Evolutionary conservation across 192 early-diverging fungal species (phyloP).

Genomic region (Funneliformis geosporum): DNA sequence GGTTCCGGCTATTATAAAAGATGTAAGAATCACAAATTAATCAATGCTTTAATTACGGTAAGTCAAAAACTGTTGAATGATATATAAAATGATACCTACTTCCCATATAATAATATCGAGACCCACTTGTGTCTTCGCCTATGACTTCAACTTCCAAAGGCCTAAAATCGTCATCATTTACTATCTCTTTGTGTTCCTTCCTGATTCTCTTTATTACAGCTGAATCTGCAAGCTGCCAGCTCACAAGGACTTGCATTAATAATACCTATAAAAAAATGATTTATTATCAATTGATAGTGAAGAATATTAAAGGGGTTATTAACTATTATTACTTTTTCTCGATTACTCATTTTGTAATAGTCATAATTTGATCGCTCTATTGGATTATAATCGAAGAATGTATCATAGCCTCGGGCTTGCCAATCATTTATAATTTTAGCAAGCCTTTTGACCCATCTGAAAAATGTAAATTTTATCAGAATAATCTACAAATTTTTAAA

Average conservation of each 20-base stretch:
- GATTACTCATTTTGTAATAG: background rate
- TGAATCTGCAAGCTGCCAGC: conserved; percentile 6
- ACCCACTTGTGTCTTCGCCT: background rate
- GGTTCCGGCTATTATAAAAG: background rate
- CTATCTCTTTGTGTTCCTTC: background rate
- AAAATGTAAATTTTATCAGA: too few relatives aligned
- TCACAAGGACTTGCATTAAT: background rate
- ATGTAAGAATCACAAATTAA: background rate
- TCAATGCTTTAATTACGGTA: background rate
- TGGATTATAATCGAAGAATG: background rate
- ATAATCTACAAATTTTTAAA: too few relatives aligned
- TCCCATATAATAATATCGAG: conserved; percentile 11
- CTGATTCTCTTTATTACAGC: background rate
- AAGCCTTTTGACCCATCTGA: background rate
- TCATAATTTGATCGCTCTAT: background rate
- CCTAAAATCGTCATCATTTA: background rate
- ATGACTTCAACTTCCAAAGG: conserved; percentile 19
- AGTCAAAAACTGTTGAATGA: background rate
- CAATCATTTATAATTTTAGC: background rate
- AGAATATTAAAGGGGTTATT: background rate
- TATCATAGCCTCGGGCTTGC: background rate
- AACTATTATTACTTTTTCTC: background rate
- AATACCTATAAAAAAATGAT: background rate
- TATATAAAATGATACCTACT: background rate
- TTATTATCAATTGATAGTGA: too few relatives aligned